Evolutionary conservation across 352 stramenopile genomes (phyloP).

Genomic region (Phytopythium oedochilum): DNA sequence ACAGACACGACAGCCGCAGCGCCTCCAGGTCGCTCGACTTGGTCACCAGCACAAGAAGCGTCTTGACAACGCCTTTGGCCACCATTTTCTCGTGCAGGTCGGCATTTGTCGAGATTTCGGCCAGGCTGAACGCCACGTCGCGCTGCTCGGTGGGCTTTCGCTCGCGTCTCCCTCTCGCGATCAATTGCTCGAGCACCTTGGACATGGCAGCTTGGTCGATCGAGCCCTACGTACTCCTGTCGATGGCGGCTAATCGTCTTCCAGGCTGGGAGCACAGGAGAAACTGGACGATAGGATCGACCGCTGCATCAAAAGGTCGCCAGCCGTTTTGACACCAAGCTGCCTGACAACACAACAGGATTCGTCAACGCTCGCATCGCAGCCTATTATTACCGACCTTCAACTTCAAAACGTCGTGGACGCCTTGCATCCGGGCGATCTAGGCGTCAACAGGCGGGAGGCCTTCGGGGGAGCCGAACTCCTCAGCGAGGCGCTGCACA

Average conservation of each 20-base stretch:
- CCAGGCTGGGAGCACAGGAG: background rate
- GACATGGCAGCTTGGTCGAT: constrained; percentile 35
- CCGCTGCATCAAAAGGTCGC: background rate
- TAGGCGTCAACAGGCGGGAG: constrained; percentile 6
- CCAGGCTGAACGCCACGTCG: constrained; percentile 94
- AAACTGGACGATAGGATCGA: background rate
- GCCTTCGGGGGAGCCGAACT: constrained; percentile 30
- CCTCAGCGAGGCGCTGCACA: constrained; percentile 48
- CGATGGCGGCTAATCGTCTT: background rate
- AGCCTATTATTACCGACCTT: constrained; percentile 1
- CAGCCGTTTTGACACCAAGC: background rate
- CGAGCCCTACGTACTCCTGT: background rate
- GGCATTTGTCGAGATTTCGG: constrained; percentile 93
- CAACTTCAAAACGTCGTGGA: background rate
- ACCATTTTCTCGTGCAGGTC: constrained; percentile 94
- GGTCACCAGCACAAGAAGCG: constrained; percentile 88
- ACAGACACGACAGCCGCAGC: constrained; percentile 92
- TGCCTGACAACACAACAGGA: background rate
- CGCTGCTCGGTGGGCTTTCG: constrained; percentile 93
- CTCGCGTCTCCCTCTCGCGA: constrained; percentile 93
- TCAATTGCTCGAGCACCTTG: constrained; percentile 95
- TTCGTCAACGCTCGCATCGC: background rate
- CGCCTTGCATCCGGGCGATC: background rate
- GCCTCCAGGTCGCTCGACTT: constrained; percentile 92
- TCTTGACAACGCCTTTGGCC: constrained; percentile 92